Evolutionary conservation across 2,329 filamentous ascomycete genomes (phyloP).

Genomic region (Botryotinia globosa): DNA sequence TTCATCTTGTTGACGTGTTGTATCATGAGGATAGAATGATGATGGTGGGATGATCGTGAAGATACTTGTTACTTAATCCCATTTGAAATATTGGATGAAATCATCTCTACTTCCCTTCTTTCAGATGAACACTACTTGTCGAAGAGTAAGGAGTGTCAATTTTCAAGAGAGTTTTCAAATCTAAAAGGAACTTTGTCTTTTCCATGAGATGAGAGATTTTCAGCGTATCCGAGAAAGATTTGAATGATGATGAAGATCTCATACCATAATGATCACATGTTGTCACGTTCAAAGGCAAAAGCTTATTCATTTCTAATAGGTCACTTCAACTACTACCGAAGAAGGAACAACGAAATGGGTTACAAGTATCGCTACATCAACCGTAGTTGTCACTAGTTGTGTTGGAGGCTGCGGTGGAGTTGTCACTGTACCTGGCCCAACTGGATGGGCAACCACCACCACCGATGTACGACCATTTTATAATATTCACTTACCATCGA

Average conservation of each 20-base stretch:
- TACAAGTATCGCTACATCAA: slow-evolving; percentile 12
- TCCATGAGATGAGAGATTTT: not conserved
- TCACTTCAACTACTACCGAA: slow-evolving; percentile 13
- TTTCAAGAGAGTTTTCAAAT: not conserved
- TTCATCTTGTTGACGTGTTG: not conserved
- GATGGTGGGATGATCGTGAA: not conserved
- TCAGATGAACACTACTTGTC: not conserved
- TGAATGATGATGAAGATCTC: not conserved
- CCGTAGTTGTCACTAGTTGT: slow-evolving; percentile 14
- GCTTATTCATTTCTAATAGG: slow-evolving; percentile 5
- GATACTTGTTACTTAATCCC: not conserved
- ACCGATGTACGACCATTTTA: slow-evolving; percentile 13
- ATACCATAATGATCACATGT: not conserved
- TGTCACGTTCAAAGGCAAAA: not conserved
- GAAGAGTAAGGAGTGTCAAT: not conserved
- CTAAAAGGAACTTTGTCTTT: not conserved
- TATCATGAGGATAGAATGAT: not conserved
- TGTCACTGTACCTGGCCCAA: slow-evolving; percentile 18
- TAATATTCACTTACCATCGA: not conserved
- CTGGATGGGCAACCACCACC: slow-evolving; percentile 17
- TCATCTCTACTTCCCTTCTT: not conserved
- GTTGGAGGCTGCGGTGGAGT: slow-evolving; percentile 17
- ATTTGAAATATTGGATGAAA: not conserved
- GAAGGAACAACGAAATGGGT: slow-evolving; percentile 5
- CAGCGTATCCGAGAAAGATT: not conserved